Conservation (phyloP, 2,329 filamentous ascomycete genomes). For the Monilinia fructigena region DNA sequence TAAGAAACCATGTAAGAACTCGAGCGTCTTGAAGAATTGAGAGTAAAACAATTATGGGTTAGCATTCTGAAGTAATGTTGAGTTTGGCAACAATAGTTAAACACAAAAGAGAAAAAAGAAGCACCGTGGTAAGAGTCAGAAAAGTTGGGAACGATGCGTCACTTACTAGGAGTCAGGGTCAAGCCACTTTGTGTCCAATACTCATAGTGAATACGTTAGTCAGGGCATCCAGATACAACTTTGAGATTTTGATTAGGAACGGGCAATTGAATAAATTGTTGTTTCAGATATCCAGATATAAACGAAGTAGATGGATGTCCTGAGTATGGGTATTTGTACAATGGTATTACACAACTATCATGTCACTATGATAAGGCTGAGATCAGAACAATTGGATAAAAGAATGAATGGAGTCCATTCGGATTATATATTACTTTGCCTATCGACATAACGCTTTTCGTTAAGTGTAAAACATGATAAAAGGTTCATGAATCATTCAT, state of each 20-base stretch:
- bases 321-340: background rate
- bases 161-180: background rate
- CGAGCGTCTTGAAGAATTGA: background rate
- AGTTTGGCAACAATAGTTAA: background rate
- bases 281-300: background rate
- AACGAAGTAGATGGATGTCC: background rate
- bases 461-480: conserved; percentile 6
- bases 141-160: background rate
- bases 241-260: background rate
- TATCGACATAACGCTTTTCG: conserved; percentile 6
- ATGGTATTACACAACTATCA: background rate
- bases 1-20: background rate
- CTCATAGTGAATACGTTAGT: background rate
- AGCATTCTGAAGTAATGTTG: background rate
- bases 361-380: background rate
- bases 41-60: background rate
- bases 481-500: conserved; percentile 1
- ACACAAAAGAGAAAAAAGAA: background rate
- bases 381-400: background rate
- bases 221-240: background rate
- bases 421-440: conserved; percentile 5
- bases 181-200: background rate
- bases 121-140: background rate
- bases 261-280: background rate
- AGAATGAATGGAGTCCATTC: background rate